A percentile compares a stretch with the other conserved stretches of the same genome.
Evolutionary conservation across 2,329 filamentous ascomycete genomes (phyloP).

Genomic region (Cladosporium sp.): DNA sequence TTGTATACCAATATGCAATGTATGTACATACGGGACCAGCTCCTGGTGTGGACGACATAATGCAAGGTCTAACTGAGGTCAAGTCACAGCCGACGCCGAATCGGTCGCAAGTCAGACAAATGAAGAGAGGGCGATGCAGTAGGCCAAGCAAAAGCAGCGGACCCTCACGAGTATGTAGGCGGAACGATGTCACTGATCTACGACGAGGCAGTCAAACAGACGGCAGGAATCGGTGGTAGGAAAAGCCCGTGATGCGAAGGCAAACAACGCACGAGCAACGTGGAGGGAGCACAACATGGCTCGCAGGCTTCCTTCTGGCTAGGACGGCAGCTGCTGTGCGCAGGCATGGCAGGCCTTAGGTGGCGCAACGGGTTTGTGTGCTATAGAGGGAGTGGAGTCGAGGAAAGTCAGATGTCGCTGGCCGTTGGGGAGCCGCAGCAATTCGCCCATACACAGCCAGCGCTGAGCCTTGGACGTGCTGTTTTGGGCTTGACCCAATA

Average conservation of each 20-base stretch:
- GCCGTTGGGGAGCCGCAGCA: slow-evolving; percentile 11
- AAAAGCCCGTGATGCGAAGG: slow-evolving; percentile 4
- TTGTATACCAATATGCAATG: not conserved
- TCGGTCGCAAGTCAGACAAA: not conserved
- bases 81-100: not conserved
- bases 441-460: not conserved
- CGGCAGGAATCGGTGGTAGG: slow-evolving; percentile 7
- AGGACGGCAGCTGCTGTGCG: not conserved
- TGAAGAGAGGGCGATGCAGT: not conserved
- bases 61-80: not conserved
- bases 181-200: slow-evolving; percentile 1
- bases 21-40: not conserved
- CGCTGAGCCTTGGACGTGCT: not conserved
- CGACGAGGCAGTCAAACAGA: not conserved
- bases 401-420: not conserved
- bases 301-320: not conserved
- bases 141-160: slow-evolving; percentile 8
- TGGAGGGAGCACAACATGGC: slow-evolving; percentile 2
- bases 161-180: not conserved
- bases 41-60: slow-evolving; percentile 1
- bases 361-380: not conserved
- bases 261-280: not conserved
- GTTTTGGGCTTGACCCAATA: not conserved
- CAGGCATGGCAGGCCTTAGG: not conserved
- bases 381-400: slow-evolving; percentile 6